phyloP scores from a whole-genome alignment of 1,284 basidiomycete genomes.

The Boletus subluridellus region DNA sequence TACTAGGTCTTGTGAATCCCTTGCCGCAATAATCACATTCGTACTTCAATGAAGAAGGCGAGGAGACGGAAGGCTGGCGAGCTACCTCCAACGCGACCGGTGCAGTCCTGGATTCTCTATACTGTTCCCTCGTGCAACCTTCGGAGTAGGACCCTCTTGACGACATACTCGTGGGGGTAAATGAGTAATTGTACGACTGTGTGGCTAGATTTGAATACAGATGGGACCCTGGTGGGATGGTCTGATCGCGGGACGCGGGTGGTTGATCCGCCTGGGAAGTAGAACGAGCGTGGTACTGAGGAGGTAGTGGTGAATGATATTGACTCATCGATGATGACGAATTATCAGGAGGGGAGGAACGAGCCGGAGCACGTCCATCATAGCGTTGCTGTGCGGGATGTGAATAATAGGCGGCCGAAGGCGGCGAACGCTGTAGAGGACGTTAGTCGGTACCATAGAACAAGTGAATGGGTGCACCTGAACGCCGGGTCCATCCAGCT shows the following conservation, averaged over 20 bases:
- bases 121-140: slow-evolving; percentile 15
- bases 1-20: slow-evolving; percentile 77
- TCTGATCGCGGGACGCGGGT: slow-evolving; percentile 31
- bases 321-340: slow-evolving; percentile 20
- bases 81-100: slow-evolving; percentile 12
- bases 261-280: slow-evolving; percentile 31
- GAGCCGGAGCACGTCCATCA: slow-evolving; percentile 25
- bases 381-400: slow-evolving; percentile 26
- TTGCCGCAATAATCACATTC: slow-evolving; percentile 77
- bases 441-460: slow-evolving; percentile 7
- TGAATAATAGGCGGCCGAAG: slow-evolving; percentile 23
- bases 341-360: slow-evolving; percentile 22
- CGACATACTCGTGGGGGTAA: slow-evolving; percentile 14
- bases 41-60: slow-evolving; percentile 51
- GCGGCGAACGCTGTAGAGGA: slow-evolving; percentile 21
- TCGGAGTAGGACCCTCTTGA: slow-evolving; percentile 26
- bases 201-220: slow-evolving; percentile 24
- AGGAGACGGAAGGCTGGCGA: slow-evolving; percentile 22
- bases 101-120: slow-evolving; percentile 18
- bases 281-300: slow-evolving; percentile 27
- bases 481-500: slow-evolving; percentile 32
- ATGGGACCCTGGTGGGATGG: slow-evolving; percentile 24
- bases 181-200: slow-evolving; percentile 25
- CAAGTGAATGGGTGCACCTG: slow-evolving; percentile 21
- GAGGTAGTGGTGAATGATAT: slow-evolving; percentile 24